Evolutionary conservation across 208 protist species (phyloP), one percentile per base, ranked within the genome.

Genomic region (Crithidia expoeki): DNA sequence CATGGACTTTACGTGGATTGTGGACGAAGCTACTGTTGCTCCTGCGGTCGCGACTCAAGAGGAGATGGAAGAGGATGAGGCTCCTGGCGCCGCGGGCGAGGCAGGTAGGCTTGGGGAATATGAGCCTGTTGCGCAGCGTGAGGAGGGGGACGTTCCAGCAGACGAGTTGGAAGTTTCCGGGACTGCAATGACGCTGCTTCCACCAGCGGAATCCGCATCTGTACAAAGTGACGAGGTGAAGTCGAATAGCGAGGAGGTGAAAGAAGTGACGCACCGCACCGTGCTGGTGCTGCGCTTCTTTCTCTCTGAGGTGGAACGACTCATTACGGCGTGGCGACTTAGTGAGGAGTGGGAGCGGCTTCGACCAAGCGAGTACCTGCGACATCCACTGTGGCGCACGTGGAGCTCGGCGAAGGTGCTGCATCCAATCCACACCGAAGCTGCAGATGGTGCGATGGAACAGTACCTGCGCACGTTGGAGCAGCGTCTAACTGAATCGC

Each of bases 321-420:
- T 90, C 30, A 81, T 90, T 60, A 74, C 69, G 25, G 61, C 72
- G 34, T 90, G 84, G 84, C 47, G 81, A 16, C 72, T 72, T 14
- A 90, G 84, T 67, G 61, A 72, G 47, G 80, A 86, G 40, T 72
- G 63, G 60, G 84, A 86, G 69, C 50, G 42, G 5, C 27, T 46
- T 9, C 68, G 66, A 42, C 51, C 57, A 2, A 63, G 58, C 42
- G 36, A 55, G n/a, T 90, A 90, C 59, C 46, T 78, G 36, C 64
- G 36, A 30, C 74, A 86, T 50, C 80, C 81, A 6, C 38, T 90
- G n/a, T 83, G 76, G 36, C 46, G 40, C 5, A 77, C 72, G 28
- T 77, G 72, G 72, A 64, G 52, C 10, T 51, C 72, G 2, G 61
- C 72, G 1, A 1, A 33, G n/a, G 46, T 50, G 49, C 59, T 77